These are phyloP conservation scores for Podaxis mareebaensis DNA, from an alignment of 768 basidiomycete genomes.

Conservation along the genomic window DNA sequence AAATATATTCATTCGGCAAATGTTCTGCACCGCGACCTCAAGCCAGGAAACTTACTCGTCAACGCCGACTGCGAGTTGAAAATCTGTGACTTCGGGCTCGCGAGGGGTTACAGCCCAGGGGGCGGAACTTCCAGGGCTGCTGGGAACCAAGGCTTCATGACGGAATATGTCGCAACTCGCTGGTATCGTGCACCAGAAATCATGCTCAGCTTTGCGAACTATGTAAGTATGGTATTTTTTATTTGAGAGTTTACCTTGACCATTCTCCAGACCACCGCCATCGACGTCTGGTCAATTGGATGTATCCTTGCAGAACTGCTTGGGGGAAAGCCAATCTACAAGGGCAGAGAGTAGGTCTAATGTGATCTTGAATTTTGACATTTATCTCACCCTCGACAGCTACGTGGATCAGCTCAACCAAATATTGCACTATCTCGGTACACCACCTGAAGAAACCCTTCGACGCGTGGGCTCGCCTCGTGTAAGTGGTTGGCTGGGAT, in stretches of 20 bases:
- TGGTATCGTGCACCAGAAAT: constrained; percentile 99
- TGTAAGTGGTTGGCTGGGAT: constrained; percentile 42
- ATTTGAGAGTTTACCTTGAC: constrained; percentile 19
- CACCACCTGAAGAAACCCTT: constrained; percentile 94
- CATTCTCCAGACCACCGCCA: constrained; percentile 68
- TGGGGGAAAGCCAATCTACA: constrained; percentile 94
- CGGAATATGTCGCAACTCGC: constrained; percentile 97
- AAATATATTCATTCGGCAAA: constrained; percentile 99
- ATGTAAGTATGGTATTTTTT: constrained; percentile 52
- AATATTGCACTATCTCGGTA: constrained; percentile 97
- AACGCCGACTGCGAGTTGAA: constrained; percentile 99
- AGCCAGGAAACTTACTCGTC: constrained; percentile 93
- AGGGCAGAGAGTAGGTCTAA: constrained; percentile 85
- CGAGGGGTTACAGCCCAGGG: constrained; percentile 89
- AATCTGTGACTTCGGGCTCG: constrained; percentile 98
- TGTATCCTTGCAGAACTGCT: constrained; percentile 93
- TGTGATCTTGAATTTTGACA: neutral
- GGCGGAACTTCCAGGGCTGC: constrained; percentile 71
- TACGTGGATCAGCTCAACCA: constrained; percentile 99
- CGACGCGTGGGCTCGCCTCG: constrained; percentile 94
- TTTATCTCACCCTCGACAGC: constrained; percentile 37
- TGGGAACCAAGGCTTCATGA: constrained; percentile 95
- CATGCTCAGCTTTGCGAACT: constrained; percentile 96
- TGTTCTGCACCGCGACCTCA: constrained; percentile 94
- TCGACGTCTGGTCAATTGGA: constrained; percentile 96